These are phyloP conservation scores for Kurtzmaniella quercitrusa DNA, from an alignment of 1,139 yeast genomes.

Conservation along the genomic window DNA sequence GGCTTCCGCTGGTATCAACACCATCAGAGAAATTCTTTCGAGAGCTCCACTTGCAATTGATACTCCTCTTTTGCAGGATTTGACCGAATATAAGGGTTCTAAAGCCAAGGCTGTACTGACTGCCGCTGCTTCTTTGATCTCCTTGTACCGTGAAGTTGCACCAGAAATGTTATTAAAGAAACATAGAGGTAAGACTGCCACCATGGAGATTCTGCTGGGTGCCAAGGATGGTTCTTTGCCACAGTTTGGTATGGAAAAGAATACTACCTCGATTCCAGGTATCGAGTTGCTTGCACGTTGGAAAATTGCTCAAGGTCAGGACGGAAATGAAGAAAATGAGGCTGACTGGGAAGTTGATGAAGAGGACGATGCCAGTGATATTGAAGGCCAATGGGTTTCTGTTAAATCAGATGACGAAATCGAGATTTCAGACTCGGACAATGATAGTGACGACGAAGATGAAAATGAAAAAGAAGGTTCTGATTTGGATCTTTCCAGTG, in stretches of 20 bases:
- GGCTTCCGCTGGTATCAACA: slow-evolving; percentile 95
- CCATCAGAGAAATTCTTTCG: slow-evolving; percentile 86
- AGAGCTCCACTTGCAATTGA: slow-evolving; percentile 95
- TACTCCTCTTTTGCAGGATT: slow-evolving; percentile 78
- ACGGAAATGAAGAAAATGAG: slow-evolving; percentile 35
- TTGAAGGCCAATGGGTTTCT: slow-evolving; percentile 61
- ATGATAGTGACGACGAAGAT: slow-evolving; percentile 15
- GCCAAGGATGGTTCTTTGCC: slow-evolving; percentile 40
- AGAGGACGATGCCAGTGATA: slow-evolving; percentile 45
- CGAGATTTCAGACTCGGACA: slow-evolving; percentile 43
- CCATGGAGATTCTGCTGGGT: slow-evolving; percentile 70
- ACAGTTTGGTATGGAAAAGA: slow-evolving; percentile 71
- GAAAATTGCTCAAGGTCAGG: slow-evolving; percentile 69
- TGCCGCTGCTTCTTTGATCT: slow-evolving; percentile 89
- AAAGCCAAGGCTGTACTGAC: slow-evolving; percentile 89
- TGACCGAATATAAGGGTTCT: slow-evolving; percentile 86
- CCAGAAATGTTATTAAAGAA: slow-evolving; percentile 90
- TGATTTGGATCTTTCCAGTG: slow-evolving; percentile 29
- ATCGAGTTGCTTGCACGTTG: slow-evolving; percentile 85
- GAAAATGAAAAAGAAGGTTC: slow-evolving; percentile 38
- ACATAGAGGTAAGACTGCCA: slow-evolving; percentile 89
- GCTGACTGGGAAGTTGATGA: slow-evolving; percentile 46
- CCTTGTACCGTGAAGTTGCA: slow-evolving; percentile 87
- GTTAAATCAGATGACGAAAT: slow-evolving; percentile 59
- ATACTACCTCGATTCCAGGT: slow-evolving; percentile 76